Evolutionary conservation across 1,284 basidiomycete genomes (phyloP).

Genomic region (Moesziomyces sp.): DNA sequence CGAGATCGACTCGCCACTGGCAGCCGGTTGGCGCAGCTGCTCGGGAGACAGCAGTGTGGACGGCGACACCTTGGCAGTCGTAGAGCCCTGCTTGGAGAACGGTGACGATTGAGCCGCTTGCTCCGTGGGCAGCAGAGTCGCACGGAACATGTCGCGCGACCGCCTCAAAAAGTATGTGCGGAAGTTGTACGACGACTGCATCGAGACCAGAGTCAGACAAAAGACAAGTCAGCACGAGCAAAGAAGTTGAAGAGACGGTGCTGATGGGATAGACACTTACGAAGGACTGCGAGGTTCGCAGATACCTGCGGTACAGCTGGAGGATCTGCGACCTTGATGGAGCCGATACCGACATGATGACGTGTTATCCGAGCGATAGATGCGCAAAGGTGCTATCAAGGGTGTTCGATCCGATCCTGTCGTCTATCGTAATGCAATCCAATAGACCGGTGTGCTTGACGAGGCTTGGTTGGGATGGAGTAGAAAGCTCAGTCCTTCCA

Average conservation of each 20-base stretch:
- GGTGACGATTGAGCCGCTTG: constrained; percentile 51
- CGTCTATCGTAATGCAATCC: not conserved
- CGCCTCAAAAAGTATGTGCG: constrained; percentile 66
- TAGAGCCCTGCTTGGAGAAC: constrained; percentile 54
- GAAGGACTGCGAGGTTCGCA: constrained; percentile 64
- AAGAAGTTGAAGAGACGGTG: not conserved
- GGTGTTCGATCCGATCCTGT: not conserved
- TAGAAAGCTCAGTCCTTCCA: constrained; percentile 1
- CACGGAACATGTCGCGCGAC: constrained; percentile 65
- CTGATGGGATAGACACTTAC: constrained; percentile 40
- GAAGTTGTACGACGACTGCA: constrained; percentile 66
- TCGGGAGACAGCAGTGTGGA: constrained; percentile 48
- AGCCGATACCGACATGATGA: constrained; percentile 32
- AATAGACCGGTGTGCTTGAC: not conserved
- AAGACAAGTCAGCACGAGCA: not conserved
- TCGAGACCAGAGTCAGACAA: not conserved
- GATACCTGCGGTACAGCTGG: constrained; percentile 62
- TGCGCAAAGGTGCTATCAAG: not conserved
- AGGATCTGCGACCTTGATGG: constrained; percentile 58
- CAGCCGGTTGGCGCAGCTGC: constrained; percentile 18
- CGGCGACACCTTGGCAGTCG: constrained; percentile 53
- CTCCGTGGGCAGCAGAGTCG: constrained; percentile 46
- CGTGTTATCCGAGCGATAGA: not conserved
- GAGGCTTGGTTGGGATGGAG: too few relatives aligned
- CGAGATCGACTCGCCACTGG: constrained; percentile 25